Percentiles rank a stretch among this genome's conserved stretches.
Evolutionary conservation across 2,329 filamentous ascomycete species (phyloP).

Genomic region (Penicillium sp.): DNA sequence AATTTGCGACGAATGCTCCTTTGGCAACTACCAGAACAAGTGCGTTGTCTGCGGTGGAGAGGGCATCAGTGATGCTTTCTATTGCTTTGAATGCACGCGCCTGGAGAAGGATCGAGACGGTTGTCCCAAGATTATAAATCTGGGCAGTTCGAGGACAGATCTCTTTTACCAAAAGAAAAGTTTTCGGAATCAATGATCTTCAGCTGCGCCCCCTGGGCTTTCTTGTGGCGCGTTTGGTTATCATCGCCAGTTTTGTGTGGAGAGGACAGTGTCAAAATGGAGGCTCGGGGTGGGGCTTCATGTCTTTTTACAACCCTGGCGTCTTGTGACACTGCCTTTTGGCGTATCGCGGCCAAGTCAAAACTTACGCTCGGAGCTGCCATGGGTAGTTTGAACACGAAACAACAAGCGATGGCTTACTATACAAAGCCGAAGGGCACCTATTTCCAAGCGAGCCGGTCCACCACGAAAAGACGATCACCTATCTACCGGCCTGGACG

Average conservation of each 20-base stretch:
- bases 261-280: constrained; percentile 5
- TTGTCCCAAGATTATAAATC: constrained; percentile 98
- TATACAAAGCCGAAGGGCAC: constrained; percentile 4
- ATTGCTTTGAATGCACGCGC: constrained; percentile 97
- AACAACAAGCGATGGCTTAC: background rate
- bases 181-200: constrained; percentile 40
- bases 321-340: too few species aligned
- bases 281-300: constrained; percentile 2
- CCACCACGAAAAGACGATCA: constrained; percentile 4
- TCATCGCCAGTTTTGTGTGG: constrained; percentile 3
- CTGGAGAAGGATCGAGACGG: constrained; percentile 96
- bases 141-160: constrained; percentile 93
- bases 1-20: constrained; percentile 99
- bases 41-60: constrained; percentile 98
- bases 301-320: too few species aligned
- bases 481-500: constrained; percentile 48
- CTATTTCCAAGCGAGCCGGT: background rate
- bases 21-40: constrained; percentile 99
- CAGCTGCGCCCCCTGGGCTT: background rate
- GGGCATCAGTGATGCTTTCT: constrained; percentile 96
- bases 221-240: constrained; percentile 7
- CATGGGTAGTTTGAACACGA: background rate
- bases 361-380: background rate
- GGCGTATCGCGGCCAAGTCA: background rate
- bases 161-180: constrained; percentile 70